Evolutionary conservation across 2,329 filamentous ascomycete species (phyloP).

Genomic region (Pleoardoris graminearum): DNA sequence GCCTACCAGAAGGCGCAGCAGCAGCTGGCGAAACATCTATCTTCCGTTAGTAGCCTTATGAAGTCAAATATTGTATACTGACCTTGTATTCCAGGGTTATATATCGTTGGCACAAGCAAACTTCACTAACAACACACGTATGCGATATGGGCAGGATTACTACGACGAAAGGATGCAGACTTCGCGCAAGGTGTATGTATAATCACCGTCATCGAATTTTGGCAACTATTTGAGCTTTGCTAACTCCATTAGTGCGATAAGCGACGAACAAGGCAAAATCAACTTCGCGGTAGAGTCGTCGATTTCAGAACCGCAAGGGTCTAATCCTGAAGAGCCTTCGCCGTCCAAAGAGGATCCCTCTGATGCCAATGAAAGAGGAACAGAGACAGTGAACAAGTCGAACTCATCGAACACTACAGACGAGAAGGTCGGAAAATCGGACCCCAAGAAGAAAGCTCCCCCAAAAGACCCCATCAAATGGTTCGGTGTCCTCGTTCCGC

Average conservation of each 20-base stretch:
- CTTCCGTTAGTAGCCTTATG: constrained; percentile 50
- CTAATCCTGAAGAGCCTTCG: not conserved
- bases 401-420: too few species aligned
- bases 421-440: not conserved
- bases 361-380: not conserved
- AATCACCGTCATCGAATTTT: not conserved
- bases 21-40: constrained; percentile 59
- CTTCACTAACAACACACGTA: constrained; percentile 66
- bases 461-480: constrained; percentile 58
- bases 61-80: not conserved
- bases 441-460: not conserved
- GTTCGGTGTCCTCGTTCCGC: constrained; percentile 59
- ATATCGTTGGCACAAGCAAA: constrained; percentile 71
- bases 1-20: constrained; percentile 65
- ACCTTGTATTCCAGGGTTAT: constrained; percentile 42
- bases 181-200: constrained; percentile 51
- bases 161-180: constrained; percentile 77
- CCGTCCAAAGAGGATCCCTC: not conserved
- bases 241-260: not conserved
- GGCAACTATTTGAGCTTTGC: not conserved
- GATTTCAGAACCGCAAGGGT: not conserved
- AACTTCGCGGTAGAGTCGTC: not conserved
- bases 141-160: constrained; percentile 68
- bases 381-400: not conserved
- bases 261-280: not conserved